phyloP scores from a whole-genome alignment of 2,329 filamentous ascomycete genomes.

The Hawksworthiomyces lignivorus region DNA sequence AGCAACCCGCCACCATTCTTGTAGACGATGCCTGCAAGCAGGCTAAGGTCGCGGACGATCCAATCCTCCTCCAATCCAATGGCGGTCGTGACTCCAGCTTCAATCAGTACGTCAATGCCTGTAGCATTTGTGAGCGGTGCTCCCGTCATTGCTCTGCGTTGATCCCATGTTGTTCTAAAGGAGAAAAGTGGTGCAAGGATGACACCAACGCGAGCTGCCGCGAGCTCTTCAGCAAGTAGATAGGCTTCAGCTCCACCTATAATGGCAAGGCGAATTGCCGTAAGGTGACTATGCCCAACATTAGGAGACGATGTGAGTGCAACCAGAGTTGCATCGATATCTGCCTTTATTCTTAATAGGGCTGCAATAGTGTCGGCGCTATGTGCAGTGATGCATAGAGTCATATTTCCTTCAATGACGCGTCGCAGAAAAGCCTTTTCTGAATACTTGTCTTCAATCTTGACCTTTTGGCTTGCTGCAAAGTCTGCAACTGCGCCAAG shows the following conservation, averaged over 20 bases:
- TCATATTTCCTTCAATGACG: slow-evolving; percentile 46
- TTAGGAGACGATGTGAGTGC: no score
- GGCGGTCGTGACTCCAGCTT: slow-evolving; percentile 49
- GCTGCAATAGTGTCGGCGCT: slow-evolving; percentile 56
- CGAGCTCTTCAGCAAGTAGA: slow-evolving; percentile 50
- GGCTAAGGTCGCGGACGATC: slow-evolving; percentile 49
- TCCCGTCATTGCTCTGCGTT: slow-evolving; percentile 52
- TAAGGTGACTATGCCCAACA: neutral
- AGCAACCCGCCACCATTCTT: slow-evolving; percentile 48
- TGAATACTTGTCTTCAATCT: slow-evolving; percentile 36
- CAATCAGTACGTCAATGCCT: slow-evolving; percentile 46
- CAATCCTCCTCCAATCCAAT: slow-evolving; percentile 55
- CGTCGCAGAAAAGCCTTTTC: slow-evolving; percentile 43
- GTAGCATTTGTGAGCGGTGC: slow-evolving; percentile 60
- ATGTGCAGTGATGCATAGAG: slow-evolving; percentile 51
- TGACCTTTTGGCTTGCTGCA: slow-evolving; percentile 25
- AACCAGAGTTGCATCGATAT: slow-evolving; percentile 36
- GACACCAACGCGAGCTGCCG: slow-evolving; percentile 48
- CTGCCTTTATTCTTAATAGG: slow-evolving; percentile 47
- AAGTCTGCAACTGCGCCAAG: slow-evolving; percentile 36
- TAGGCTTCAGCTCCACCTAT: slow-evolving; percentile 56
- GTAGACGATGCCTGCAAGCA: slow-evolving; percentile 52
- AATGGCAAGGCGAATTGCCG: slow-evolving; percentile 44
- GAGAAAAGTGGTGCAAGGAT: slow-evolving; percentile 52
- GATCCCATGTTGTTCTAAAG: slow-evolving; percentile 49